phyloP scores from a whole-genome alignment of 768 basidiomycete genomes.

The Tylopilus rubrobrunneus region DNA sequence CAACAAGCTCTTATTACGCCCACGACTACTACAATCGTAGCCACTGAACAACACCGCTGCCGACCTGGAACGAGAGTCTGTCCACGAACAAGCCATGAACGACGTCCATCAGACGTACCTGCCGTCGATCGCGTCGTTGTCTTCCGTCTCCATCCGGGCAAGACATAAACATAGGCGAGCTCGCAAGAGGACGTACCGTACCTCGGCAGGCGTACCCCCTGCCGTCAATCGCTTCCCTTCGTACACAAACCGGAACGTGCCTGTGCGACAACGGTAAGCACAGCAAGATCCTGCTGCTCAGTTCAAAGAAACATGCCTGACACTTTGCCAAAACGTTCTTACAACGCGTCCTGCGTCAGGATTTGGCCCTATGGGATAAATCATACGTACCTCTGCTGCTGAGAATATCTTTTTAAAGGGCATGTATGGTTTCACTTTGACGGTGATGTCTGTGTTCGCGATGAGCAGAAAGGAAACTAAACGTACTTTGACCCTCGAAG shows the following conservation, averaged over 20 bases:
- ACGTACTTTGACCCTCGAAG: constrained; percentile 53
- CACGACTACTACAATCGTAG: neutral
- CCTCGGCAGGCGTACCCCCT: constrained; percentile 52
- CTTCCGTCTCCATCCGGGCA: constrained; percentile 52
- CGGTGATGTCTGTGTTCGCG: constrained; percentile 47
- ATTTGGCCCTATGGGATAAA: too few species aligned
- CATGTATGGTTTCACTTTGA: constrained; percentile 59
- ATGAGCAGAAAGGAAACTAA: neutral
- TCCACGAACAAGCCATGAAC: neutral
- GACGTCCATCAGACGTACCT: constrained; percentile 36
- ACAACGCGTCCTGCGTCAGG: too few species aligned
- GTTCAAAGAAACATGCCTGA: constrained; percentile 35
- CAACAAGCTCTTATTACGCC: neutral
- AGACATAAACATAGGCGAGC: neutral
- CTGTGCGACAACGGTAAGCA: constrained; percentile 28
- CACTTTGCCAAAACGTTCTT: constrained; percentile 36
- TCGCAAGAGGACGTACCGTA: constrained; percentile 22
- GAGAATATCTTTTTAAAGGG: constrained; percentile 43
- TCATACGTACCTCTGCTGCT: constrained; percentile 54
- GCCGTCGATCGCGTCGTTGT: constrained; percentile 62
- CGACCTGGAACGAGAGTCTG: constrained; percentile 13
- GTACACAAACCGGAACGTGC: constrained; percentile 59
- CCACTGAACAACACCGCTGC: constrained; percentile 7
- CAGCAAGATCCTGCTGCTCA: neutral
- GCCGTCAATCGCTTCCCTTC: constrained; percentile 48